A percentile compares a stretch with the other conserved stretches of the same genome.
Conservation (phyloP, 2,329 filamentous ascomycete genomes). For the Drechslerella dactyloides region DNA sequence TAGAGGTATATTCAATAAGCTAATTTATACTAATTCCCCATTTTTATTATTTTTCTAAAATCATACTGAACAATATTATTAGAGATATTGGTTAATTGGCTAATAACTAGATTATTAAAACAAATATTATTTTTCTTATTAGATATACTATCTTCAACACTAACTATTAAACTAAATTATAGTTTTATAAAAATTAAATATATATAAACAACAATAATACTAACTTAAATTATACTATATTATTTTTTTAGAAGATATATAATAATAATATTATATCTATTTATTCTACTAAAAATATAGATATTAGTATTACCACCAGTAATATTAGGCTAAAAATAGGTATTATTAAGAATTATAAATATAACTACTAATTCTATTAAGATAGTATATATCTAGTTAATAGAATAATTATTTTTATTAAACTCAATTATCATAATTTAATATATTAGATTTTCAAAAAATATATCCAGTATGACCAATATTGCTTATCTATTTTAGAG, state of each 20-base stretch:
- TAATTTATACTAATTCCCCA: slow-evolving; percentile 8
- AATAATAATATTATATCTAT: slow-evolving; percentile 13
- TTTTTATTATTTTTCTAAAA: slow-evolving; percentile 16
- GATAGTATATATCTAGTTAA: slow-evolving; percentile 21
- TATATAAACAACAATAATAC: slow-evolving; percentile 10
- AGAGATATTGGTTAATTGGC: slow-evolving; percentile 5
- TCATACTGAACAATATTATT: slow-evolving; percentile 20
- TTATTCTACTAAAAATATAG: slow-evolving; percentile 8
- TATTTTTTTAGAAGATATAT: slow-evolving; percentile 3
- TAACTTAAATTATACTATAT: slow-evolving; percentile 5
- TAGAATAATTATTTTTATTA: slow-evolving; percentile 14
- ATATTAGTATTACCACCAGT: background rate
- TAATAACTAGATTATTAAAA: slow-evolving; percentile 12
- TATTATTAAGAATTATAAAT: slow-evolving; percentile 7
- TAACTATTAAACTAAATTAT: slow-evolving; percentile 15
- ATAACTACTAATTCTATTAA: slow-evolving; percentile 10
- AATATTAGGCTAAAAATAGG: background rate
- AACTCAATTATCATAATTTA: too few species aligned
- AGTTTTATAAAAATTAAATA: slow-evolving; percentile 2
- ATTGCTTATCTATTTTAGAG: too few species aligned
- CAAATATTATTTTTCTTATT: slow-evolving; percentile 13
- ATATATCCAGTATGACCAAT: too few species aligned
- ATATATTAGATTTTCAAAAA: too few species aligned
- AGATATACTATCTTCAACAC: slow-evolving; percentile 9
- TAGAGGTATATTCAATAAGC: slow-evolving; percentile 12